A percentile compares a stretch with the other conserved stretches of the same genome.
Evolutionary conservation across 2,329 filamentous ascomycete genomes (phyloP).

Genomic region (Pezicula neosporulosa): DNA sequence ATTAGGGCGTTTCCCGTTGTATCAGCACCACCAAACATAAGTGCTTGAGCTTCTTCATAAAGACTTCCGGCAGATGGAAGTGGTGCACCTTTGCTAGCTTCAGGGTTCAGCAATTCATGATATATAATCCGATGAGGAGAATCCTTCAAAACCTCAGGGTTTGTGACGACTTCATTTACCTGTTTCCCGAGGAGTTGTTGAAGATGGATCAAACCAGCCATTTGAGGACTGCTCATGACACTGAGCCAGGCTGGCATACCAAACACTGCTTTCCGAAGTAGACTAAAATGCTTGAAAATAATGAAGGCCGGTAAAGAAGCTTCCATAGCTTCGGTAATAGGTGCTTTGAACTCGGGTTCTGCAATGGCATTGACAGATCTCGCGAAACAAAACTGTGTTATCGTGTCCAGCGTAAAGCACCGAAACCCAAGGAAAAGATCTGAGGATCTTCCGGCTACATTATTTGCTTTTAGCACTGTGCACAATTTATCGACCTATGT

Average conservation of each 20-base stretch:
- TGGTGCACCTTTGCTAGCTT: slow-evolving; percentile 22
- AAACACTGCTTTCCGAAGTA: slow-evolving; percentile 17
- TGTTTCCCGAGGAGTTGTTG: slow-evolving; percentile 15
- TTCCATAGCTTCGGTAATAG: slow-evolving; percentile 39
- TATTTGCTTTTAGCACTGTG: slow-evolving; percentile 24
- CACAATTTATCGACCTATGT: slow-evolving; percentile 28
- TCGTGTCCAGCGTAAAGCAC: slow-evolving; percentile 34
- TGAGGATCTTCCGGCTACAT: slow-evolving; percentile 17
- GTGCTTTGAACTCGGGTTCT: slow-evolving; percentile 34
- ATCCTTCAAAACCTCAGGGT: slow-evolving; percentile 19
- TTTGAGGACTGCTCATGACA: slow-evolving; percentile 16
- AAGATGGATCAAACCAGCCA: slow-evolving; percentile 15
- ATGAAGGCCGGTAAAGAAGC: slow-evolving; percentile 29
- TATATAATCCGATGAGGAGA: slow-evolving; percentile 32
- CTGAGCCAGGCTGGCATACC: slow-evolving; percentile 21
- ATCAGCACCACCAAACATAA: slow-evolving; percentile 44
- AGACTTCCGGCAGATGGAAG: slow-evolving; percentile 23
- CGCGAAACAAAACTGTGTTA: slow-evolving; percentile 38
- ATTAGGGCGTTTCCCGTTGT: slow-evolving; percentile 39
- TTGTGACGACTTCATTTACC: slow-evolving; percentile 11
- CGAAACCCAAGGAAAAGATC: slow-evolving; percentile 31
- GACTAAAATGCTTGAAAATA: slow-evolving; percentile 35
- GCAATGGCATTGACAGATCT: slow-evolving; percentile 34
- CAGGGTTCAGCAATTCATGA: slow-evolving; percentile 28
- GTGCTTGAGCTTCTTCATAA: slow-evolving; percentile 40